These are phyloP conservation scores for Simplicillium aogashimaense DNA, from an alignment of 2,329 filamentous ascomycete species.

Conservation along the genomic window DNA sequence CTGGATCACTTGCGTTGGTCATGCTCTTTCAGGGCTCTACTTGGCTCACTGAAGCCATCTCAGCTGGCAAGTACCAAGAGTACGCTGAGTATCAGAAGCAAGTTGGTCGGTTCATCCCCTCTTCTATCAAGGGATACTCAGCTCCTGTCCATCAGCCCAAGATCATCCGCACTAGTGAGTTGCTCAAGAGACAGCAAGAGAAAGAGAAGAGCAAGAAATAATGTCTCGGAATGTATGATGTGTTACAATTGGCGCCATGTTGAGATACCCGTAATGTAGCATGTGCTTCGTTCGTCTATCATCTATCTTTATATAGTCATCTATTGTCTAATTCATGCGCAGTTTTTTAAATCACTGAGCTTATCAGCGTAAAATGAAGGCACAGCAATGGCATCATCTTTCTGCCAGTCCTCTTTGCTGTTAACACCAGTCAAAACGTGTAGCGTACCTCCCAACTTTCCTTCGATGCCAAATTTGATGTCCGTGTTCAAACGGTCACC, in stretches of 20 bases:
- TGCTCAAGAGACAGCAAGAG: slow-evolving; percentile 32
- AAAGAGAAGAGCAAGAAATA: slow-evolving; percentile 25
- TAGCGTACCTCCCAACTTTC: slow-evolving; percentile 80
- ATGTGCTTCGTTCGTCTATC: slow-evolving; percentile 1
- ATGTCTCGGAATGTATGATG: slow-evolving; percentile 1
- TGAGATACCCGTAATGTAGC: neutral
- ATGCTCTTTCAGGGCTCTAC: slow-evolving; percentile 85
- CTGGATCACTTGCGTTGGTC: slow-evolving; percentile 61
- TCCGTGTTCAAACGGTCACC: slow-evolving; percentile 92
- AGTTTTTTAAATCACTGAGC: slow-evolving; percentile 59
- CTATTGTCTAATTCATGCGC: slow-evolving; percentile 10
- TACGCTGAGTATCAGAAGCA: slow-evolving; percentile 76
- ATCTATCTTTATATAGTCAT: slow-evolving; percentile 6
- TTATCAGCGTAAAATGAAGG: slow-evolving; percentile 79
- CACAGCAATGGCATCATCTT: slow-evolving; percentile 54
- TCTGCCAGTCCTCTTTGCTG: slow-evolving; percentile 75
- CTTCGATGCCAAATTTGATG: slow-evolving; percentile 90
- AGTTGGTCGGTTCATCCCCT: slow-evolving; percentile 78
- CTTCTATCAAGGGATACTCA: slow-evolving; percentile 31
- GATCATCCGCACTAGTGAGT: slow-evolving; percentile 39
- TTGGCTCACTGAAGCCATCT: slow-evolving; percentile 76
- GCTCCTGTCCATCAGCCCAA: slow-evolving; percentile 27
- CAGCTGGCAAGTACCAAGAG: slow-evolving; percentile 73
- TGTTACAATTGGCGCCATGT: neutral
- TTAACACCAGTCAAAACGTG: slow-evolving; percentile 85